Conservation (phyloP, 805 yeast species). For the Cyberlindnera petersonii region DNA sequence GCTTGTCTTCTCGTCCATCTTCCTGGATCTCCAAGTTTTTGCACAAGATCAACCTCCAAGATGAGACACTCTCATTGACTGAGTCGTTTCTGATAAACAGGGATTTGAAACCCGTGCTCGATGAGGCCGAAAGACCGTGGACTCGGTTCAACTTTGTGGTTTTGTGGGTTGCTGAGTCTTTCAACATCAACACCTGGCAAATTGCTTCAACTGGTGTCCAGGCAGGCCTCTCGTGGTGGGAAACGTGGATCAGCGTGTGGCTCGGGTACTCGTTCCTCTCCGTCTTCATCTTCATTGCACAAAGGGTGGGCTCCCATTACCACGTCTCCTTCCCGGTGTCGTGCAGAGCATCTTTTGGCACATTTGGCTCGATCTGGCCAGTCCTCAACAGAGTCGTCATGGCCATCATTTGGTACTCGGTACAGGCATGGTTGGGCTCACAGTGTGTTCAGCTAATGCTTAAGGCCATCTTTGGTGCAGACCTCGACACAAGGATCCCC, state of each 20-base stretch:
- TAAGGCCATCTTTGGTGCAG: constrained; percentile 66
- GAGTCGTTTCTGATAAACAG: constrained; percentile 68
- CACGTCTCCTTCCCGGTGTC: constrained; percentile 85
- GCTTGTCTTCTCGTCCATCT: no score
- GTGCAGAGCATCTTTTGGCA: constrained; percentile 78
- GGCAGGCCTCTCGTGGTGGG: constrained; percentile 86
- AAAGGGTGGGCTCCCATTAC: constrained; percentile 76
- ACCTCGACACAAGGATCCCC: constrained; percentile 58
- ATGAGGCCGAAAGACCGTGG: constrained; percentile 74
- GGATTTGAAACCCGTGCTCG: constrained; percentile 73
- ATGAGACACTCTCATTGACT: constrained; percentile 40
- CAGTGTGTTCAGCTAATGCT: constrained; percentile 78
- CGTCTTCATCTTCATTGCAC: constrained; percentile 61
- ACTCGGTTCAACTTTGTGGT: constrained; percentile 74
- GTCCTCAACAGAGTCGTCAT: constrained; percentile 82
- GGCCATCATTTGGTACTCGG: constrained; percentile 86
- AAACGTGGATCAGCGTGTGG: constrained; percentile 86
- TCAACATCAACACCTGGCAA: constrained; percentile 88
- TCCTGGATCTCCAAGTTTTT: no score
- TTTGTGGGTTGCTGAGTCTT: constrained; percentile 88
- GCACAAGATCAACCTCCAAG: no score
- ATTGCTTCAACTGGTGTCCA: constrained; percentile 83
- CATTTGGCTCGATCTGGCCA: constrained; percentile 86
- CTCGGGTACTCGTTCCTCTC: constrained; percentile 73
- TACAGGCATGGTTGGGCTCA: constrained; percentile 82